Base-by-base conservation (phyloP, 2,329 filamentous ascomycete genomes). In the Harringtonia lauricola region DNA sequence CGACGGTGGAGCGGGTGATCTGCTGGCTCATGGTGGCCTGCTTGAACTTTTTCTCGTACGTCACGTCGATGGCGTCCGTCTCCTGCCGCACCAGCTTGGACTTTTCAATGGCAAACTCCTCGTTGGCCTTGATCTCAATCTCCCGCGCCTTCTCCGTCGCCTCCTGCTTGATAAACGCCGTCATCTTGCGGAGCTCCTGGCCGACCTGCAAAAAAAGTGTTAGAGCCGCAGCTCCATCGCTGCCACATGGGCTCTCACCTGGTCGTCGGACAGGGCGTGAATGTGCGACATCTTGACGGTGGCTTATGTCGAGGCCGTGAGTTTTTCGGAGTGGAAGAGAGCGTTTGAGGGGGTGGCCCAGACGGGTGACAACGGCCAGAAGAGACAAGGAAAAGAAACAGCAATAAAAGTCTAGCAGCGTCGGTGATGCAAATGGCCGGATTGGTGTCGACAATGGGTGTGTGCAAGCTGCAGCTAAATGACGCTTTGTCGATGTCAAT, bases 141-240 rank as follows among this genome's bases (percentile, higher is more conserved):
- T 98, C 92, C 62, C 85, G 85, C 57, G 88, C 88, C 70, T 98
- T 98, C 64, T 98, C 92, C 59, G 84, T 78, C 47, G 92, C 92
- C 72, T 98, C 92, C 71, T 96, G 92, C 66, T 88, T 86, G 80
- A 98, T 98, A 79, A 98, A 98, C 62, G 89, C 90, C 48, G 92
- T 96, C 92, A 98, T 98, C 79, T 98, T 98, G 76, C 86, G 89
- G 68, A 98, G 86, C 80, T 98, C 92, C 69, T 86, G 82, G 69
- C 86, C 82, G 76, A 98, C 92, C 88, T 96, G 64, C 2, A 13
- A n/a, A 24, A 2, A 13, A 21, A 26, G 24, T 10, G 24, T 26
- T 26, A 26, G 24, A 7, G 6, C 24, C n/a, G n/a, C n/a, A n/a
- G 24, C 24, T 26, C 24, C 24, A 10, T 26, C 10, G 24, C 24